Conservation (phyloP, 2,329 filamentous ascomycete genomes). For the Saccharata proteae region DNA sequence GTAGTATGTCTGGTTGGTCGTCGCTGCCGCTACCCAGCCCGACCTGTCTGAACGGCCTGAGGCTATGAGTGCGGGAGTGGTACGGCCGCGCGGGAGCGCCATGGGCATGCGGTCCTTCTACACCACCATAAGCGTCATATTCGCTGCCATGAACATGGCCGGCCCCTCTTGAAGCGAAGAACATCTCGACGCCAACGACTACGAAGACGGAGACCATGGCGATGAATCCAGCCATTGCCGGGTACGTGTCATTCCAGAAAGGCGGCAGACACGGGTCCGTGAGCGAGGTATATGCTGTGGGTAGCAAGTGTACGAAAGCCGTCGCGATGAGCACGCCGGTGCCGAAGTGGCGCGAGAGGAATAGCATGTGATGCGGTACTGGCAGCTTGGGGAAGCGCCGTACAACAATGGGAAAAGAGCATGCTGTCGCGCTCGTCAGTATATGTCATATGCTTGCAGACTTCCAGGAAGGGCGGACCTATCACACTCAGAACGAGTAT, state of each 20-base stretch:
- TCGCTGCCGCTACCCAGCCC: slow-evolving; percentile 12
- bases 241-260: slow-evolving; percentile 28
- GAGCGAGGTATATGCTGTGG: slow-evolving; percentile 27
- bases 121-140: slow-evolving; percentile 32
- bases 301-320: slow-evolving; percentile 29
- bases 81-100: slow-evolving; percentile 11
- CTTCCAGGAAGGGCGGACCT: slow-evolving; percentile 19
- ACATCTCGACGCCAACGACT: slow-evolving; percentile 80
- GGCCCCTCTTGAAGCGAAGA: slow-evolving; percentile 61
- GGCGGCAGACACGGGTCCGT: slow-evolving; percentile 27
- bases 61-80: slow-evolving; percentile 21
- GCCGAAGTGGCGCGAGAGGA: slow-evolving; percentile 28
- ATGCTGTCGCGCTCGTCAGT: slow-evolving; percentile 16
- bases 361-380: slow-evolving; percentile 27
- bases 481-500: slow-evolving; percentile 44
- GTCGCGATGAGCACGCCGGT: slow-evolving; percentile 29
- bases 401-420: slow-evolving; percentile 28
- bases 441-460: not conserved
- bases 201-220: slow-evolving; percentile 34
- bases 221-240: slow-evolving; percentile 27
- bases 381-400: slow-evolving; percentile 25
- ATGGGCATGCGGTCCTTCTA: slow-evolving; percentile 7
- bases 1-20: slow-evolving; percentile 18
- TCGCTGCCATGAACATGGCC: slow-evolving; percentile 45
- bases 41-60: slow-evolving; percentile 18